Conservation (phyloP, 2,329 filamentous ascomycete species). For the Cercospora sp. region DNA sequence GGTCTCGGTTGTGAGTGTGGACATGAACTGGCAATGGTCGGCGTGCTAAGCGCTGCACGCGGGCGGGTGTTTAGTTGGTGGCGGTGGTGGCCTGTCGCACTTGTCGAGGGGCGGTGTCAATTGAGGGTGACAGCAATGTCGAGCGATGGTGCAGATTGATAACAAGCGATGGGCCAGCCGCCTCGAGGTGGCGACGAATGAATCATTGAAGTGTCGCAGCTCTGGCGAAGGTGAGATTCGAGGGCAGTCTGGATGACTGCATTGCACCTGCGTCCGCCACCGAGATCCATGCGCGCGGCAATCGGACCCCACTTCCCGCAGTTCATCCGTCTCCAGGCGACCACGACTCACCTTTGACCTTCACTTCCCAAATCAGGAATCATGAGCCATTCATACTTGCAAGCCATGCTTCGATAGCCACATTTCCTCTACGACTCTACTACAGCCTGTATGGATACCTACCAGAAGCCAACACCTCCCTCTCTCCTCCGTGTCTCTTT, state of each 20-base stretch:
- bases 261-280: constrained; percentile 4
- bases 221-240: constrained; percentile 1
- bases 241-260: constrained; percentile 4
- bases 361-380: constrained; percentile 10
- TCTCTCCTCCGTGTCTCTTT: background rate
- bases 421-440: background rate
- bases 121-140: background rate
- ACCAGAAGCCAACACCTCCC: background rate
- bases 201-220: constrained; percentile 3
- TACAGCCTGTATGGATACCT: constrained; percentile 10
- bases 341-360: constrained; percentile 3
- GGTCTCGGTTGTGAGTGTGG: constrained; percentile 35
- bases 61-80: constrained; percentile 9
- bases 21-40: constrained; percentile 29
- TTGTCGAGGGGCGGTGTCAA: background rate
- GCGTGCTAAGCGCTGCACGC: constrained; percentile 22
- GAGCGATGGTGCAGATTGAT: background rate
- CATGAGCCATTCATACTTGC: constrained; percentile 3
- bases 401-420: constrained; percentile 1
- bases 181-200: constrained; percentile 4
- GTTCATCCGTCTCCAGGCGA: constrained; percentile 5
- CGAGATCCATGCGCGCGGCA: background rate
- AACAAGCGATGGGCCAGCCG: background rate
- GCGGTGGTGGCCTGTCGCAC: constrained; percentile 7
- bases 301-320: constrained; percentile 5